Base-by-base conservation (phyloP, 2,329 filamentous ascomycete genomes). In the Calonectria pseudoreteaudii region DNA sequence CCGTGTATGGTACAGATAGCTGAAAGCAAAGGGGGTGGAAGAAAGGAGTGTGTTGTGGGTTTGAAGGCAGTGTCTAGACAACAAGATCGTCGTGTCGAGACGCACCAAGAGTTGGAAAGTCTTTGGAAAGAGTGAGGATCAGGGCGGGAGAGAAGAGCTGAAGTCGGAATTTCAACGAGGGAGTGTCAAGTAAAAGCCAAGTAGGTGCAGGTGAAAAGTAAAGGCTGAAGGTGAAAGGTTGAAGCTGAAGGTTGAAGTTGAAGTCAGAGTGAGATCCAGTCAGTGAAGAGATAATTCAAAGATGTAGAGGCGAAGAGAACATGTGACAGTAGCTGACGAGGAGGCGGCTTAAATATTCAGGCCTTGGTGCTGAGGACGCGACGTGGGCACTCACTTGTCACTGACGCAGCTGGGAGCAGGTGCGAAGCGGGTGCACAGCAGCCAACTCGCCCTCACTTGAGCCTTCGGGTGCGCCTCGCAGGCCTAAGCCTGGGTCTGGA, bases 381-480 rank as follows among this genome's bases (percentile, higher is more conserved):
- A 80, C 66, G 72, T 60, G 70, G 72, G 67, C 36, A 66, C 50
- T 69, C 52, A 75, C 74, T 74, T 70, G 78, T 62, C 71, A 75
- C 67, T 72, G 68, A 67, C 62, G 53, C 71, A 74, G 74, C 62
- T 73, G 73, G 72, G 26, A 74, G 78, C 78, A 80, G 78, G 64
- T 78, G 76, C 76, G 73, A 79, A 71, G 69, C 72, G 69, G 74
- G 71, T 26, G 65, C 53, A 71, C 64, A 52, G 70, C 14, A 16
- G 41, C 34, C 34, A 52, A 20, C 31, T 31, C 30, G 8, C 30
- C 30, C 30, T 31, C 30, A 31, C 30, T 34, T 34, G 31, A 34
- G 9, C 30, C 11, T 23, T 20, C 1, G 20, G 13, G 38, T 14
- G 41, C n/a, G 31, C 30, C n/a, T 41, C n/a, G 30, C 11, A 23